Evolutionary conservation across 2,329 filamentous ascomycete genomes (phyloP).

Genomic region (Zymoseptoria crescenta): DNA sequence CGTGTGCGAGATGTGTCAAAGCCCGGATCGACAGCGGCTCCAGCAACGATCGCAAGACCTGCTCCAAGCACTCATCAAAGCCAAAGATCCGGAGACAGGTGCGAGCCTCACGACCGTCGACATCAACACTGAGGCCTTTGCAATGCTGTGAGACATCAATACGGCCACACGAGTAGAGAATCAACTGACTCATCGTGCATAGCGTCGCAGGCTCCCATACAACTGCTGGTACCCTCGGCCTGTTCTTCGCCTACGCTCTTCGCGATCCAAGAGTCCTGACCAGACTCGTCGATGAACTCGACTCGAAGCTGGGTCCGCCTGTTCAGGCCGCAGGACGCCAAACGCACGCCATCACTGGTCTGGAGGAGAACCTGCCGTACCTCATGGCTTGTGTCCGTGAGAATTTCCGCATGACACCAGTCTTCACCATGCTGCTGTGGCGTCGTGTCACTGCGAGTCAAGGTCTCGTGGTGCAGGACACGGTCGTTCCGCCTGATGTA

Average conservation of each 20-base stretch:
- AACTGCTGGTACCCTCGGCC: conserved; percentile 1
- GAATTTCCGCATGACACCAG: conserved; percentile 1
- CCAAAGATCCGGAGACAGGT: neutral
- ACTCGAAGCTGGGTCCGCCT: neutral
- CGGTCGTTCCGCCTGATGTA: neutral
- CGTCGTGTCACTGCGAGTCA: neutral
- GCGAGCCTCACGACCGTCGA: neutral
- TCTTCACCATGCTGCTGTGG: conserved; percentile 2
- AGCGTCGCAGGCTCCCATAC: conserved; percentile 4
- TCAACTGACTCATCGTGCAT: neutral
- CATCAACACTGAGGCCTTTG: neutral
- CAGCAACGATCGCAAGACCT: neutral
- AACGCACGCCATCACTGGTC: neutral
- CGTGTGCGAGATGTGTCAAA: neutral
- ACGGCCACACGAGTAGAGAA: neutral
- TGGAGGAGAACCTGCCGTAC: conserved; percentile 2
- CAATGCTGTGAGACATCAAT: neutral
- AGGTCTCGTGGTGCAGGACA: neutral
- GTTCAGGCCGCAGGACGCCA: neutral
- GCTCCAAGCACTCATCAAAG: neutral
- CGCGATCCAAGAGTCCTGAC: neutral
- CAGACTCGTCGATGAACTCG: conserved; percentile 1
- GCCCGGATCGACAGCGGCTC: neutral
- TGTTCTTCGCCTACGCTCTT: conserved; percentile 2
- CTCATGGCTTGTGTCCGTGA: conserved; percentile 2